Percentiles rank a stretch among this genome's conserved stretches.
These are phyloP conservation scores for Hypsizygus ulmarius DNA, from an alignment of 1,284 basidiomycete species.

Conservation along the genomic window DNA sequence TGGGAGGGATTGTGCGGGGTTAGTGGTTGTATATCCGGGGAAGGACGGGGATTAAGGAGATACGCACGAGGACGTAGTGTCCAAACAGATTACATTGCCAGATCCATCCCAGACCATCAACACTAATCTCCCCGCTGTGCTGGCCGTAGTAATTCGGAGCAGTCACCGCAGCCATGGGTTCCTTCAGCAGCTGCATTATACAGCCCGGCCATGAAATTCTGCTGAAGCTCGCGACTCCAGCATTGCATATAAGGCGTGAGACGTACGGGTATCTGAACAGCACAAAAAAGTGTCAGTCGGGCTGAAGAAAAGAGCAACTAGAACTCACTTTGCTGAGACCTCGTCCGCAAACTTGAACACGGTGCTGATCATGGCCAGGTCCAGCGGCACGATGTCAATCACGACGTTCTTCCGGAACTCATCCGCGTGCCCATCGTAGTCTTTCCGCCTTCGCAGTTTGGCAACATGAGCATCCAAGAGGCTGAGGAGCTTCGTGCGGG, in stretches of 20 bases:
- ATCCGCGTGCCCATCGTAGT: conserved; percentile 49
- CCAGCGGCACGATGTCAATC: conserved; percentile 62
- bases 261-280: conserved; percentile 74
- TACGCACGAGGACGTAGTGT: conserved; percentile 76
- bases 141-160: conserved; percentile 65
- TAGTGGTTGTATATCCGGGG: neutral
- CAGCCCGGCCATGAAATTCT: conserved; percentile 54
- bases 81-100: conserved; percentile 89
- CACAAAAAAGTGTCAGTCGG: neutral
- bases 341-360: conserved; percentile 64
- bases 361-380: conserved; percentile 63
- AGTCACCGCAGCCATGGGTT: conserved; percentile 51
- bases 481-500: conserved; percentile 51
- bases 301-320: neutral
- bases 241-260: conserved; percentile 82
- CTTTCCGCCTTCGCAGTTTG: conserved; percentile 29
- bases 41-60: neutral
- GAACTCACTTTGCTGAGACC: conserved; percentile 52
- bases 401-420: conserved; percentile 60
- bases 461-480: conserved; percentile 55
- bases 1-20: conserved; percentile 32
- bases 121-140: conserved; percentile 55
- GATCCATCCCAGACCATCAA: conserved; percentile 74
- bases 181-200: conserved; percentile 49
- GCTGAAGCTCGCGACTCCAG: conserved; percentile 69